These are phyloP conservation scores for Aciculoconidium aculeatum DNA, from an alignment of 805 yeast genomes.

Conservation along the genomic window DNA sequence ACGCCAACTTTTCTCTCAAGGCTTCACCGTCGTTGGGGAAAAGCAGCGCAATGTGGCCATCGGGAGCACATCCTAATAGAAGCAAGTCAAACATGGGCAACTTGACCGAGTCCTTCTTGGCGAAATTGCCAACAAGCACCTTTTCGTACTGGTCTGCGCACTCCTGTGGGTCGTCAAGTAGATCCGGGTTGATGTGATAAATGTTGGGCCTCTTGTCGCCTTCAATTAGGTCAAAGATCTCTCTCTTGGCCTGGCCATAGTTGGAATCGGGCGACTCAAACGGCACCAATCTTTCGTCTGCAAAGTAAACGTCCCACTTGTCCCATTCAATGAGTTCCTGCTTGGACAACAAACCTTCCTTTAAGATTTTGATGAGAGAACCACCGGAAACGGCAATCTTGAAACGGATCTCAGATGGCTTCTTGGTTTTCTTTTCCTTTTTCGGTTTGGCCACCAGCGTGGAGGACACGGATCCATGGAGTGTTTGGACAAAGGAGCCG, in stretches of 20 bases:
- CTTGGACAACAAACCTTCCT: constrained; percentile 77
- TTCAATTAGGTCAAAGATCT: constrained; percentile 67
- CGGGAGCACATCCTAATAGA: constrained; percentile 95
- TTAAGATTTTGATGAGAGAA: constrained; percentile 76
- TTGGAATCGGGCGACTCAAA: constrained; percentile 78
- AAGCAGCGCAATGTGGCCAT: constrained; percentile 95
- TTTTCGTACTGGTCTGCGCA: constrained; percentile 94
- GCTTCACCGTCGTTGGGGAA: constrained; percentile 86
- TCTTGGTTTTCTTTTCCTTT: constrained; percentile 38
- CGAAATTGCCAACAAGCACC: constrained; percentile 79
- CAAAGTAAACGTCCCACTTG: constrained; percentile 93
- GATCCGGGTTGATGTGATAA: constrained; percentile 73
- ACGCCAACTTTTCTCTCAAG: constrained; percentile 82
- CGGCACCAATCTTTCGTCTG: constrained; percentile 93
- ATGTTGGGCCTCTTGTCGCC: constrained; percentile 58
- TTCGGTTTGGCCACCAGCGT: constrained; percentile 14
- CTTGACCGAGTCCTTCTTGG: constrained; percentile 93
- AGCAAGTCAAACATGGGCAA: constrained; percentile 91
- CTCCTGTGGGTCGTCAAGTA: constrained; percentile 78
- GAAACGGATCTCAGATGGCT: constrained; percentile 64
- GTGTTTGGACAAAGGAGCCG: constrained; percentile 3
- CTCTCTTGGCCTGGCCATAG: constrained; percentile 82
- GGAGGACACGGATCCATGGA: constrained; percentile 7
- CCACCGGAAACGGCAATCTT: constrained; percentile 93
- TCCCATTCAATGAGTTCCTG: constrained; percentile 76